Evolutionary conservation across 73 alveolate species (phyloP).

Genomic region (Tetrahymena elliotti): DNA sequence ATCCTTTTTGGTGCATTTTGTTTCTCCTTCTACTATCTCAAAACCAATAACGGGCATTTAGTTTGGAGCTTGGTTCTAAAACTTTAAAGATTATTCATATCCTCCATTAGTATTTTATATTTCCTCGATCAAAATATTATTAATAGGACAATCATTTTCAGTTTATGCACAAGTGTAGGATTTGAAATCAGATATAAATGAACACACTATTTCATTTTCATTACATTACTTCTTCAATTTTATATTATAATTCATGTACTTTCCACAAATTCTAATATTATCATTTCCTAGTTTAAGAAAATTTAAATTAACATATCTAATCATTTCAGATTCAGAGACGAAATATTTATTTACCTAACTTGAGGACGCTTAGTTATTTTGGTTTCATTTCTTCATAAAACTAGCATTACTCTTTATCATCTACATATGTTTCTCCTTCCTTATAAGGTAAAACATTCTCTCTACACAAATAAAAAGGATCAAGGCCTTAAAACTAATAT

Average conservation of each 20-base stretch:
- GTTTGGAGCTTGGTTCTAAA: not conserved
- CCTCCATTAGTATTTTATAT: not conserved
- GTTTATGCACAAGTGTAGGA: not conserved
- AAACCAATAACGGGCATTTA: not conserved
- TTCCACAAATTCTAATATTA: not conserved
- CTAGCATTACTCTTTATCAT: not conserved
- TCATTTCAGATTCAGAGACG: too few relatives aligned
- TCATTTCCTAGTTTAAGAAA: not conserved
- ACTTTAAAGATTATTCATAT: not conserved
- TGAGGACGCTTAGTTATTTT: not conserved
- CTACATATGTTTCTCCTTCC: not conserved
- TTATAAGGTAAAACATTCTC: not conserved
- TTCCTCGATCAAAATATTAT: not conserved
- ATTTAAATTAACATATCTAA: too few relatives aligned
- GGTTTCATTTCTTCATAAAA: not conserved
- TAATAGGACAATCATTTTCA: not conserved
- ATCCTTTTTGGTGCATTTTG: not conserved
- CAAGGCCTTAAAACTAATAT: not conserved
- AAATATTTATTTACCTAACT: too few relatives aligned
- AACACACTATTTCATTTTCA: not conserved
- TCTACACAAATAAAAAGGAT: not conserved
- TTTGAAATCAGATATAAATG: not conserved
- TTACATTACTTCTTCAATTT: not conserved
- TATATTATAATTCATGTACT: not conserved
- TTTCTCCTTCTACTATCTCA: not conserved